Percentiles rank a stretch among this genome's conserved stretches.
phyloP scores from a whole-genome alignment of 2,329 filamentous ascomycete genomes.

The Fusarium illudens region DNA sequence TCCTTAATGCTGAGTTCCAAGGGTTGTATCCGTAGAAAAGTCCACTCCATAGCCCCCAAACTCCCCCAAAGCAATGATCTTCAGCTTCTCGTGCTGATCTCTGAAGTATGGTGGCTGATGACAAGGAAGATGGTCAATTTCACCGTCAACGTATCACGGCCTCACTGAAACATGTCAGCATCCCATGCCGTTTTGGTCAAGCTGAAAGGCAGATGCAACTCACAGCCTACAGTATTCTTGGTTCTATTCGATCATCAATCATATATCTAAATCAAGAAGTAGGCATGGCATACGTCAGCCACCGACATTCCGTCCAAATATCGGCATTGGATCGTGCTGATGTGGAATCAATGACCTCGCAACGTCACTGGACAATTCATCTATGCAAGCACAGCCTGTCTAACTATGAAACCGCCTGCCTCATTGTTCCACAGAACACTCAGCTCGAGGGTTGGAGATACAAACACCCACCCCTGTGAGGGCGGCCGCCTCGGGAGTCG shows the following conservation, averaged over 20 bases:
- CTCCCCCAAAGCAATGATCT: neutral
- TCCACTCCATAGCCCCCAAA: neutral
- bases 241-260: neutral
- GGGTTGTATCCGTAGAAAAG: neutral
- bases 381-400: neutral
- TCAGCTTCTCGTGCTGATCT: neutral
- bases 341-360: neutral
- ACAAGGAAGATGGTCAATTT: neutral
- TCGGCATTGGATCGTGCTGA: neutral
- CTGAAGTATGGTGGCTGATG: neutral
- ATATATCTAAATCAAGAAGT: neutral
- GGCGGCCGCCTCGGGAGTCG: neutral
- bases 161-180: neutral
- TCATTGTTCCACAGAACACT: neutral
- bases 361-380: neutral
- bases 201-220: neutral
- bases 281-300: neutral
- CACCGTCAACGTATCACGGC: neutral
- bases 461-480: neutral
- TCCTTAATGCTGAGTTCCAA: neutral
- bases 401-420: neutral
- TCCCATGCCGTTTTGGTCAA: neutral
- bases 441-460: neutral
- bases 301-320: neutral
- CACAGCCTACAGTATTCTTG: neutral